phyloP scores from a whole-genome alignment of 768 basidiomycete species.

The Lentinula guzmanii region DNA sequence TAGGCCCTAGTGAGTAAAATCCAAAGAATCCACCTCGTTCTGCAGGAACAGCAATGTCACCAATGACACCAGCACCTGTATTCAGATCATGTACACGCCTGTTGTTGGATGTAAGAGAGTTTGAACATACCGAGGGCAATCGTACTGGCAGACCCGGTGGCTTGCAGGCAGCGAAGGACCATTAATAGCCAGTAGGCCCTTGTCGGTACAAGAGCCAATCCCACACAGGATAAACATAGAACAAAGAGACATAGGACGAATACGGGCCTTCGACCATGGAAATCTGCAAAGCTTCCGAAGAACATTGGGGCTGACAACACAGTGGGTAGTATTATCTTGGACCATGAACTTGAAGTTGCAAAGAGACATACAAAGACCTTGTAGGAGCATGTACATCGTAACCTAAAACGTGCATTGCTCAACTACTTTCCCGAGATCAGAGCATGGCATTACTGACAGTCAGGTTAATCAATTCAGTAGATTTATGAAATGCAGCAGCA shows the following conservation, averaged over 20 bases:
- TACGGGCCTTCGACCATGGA: slow-evolving; percentile 56
- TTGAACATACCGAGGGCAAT: slow-evolving; percentile 53
- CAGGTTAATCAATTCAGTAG: slow-evolving; percentile 69
- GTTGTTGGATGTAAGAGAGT: not conserved
- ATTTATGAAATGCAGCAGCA: slow-evolving; percentile 53
- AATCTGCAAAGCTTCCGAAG: slow-evolving; percentile 70
- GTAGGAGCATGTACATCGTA: slow-evolving; percentile 69
- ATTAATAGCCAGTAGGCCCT: slow-evolving; percentile 74
- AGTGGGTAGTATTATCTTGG: slow-evolving; percentile 1
- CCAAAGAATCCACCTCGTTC: slow-evolving; percentile 77
- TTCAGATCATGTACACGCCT: not conserved
- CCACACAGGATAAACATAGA: slow-evolving; percentile 61
- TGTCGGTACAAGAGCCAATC: slow-evolving; percentile 41
- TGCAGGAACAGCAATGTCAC: slow-evolving; percentile 66
- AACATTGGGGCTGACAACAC: slow-evolving; percentile 46
- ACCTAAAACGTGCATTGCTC: slow-evolving; percentile 23
- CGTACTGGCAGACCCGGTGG: slow-evolving; percentile 1
- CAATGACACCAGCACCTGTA: slow-evolving; percentile 68
- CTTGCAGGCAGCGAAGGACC: slow-evolving; percentile 10
- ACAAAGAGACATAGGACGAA: slow-evolving; percentile 59
- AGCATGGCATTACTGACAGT: slow-evolving; percentile 39
- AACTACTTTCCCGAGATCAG: slow-evolving; percentile 21
- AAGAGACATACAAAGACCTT: slow-evolving; percentile 46
- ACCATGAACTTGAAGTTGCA: not conserved
- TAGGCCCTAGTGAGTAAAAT: slow-evolving; percentile 57